These are phyloP conservation scores for Tulasnella sp. DNA, from an alignment of 768 basidiomycete genomes.

Conservation along the genomic window DNA sequence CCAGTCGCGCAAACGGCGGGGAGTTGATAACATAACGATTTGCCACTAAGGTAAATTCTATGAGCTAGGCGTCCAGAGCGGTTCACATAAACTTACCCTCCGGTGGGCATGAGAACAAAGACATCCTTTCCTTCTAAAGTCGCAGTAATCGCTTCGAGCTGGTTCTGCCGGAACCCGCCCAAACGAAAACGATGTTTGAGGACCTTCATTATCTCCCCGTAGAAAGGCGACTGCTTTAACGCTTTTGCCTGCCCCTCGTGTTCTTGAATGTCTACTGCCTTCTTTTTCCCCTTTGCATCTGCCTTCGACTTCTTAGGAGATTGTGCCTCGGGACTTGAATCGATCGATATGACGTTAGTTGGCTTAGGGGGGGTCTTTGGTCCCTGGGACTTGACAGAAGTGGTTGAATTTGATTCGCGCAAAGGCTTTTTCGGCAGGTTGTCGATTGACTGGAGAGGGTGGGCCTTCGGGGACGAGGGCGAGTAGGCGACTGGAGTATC, in stretches of 20 bases:
- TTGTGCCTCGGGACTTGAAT: conserved; percentile 4
- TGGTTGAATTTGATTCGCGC: neutral
- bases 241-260: neutral
- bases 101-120: conserved; percentile 95
- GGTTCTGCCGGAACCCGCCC: conserved; percentile 69
- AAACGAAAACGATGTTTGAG: conserved; percentile 63
- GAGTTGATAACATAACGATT: conserved; percentile 54
- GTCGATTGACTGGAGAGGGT: conserved; percentile 4
- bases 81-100: conserved; percentile 45
- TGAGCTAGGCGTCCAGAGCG: conserved; percentile 62
- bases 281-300: conserved; percentile 1
- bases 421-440: neutral
- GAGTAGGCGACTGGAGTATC: neutral
- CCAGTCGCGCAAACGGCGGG: conserved; percentile 78
- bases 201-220: conserved; percentile 52
- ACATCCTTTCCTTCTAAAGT: conserved; percentile 79
- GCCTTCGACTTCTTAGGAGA: conserved; percentile 2
- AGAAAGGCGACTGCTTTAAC: conserved; percentile 37
- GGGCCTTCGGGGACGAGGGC: neutral
- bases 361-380: neutral
- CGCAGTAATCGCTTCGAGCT: conserved; percentile 79
- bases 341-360: neutral
- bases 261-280: neutral
- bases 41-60: conserved; percentile 34
- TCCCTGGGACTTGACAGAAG: neutral